phyloP scores from a whole-genome alignment of 331 rosid genomes.

The Pyrus hybrid region DNA sequence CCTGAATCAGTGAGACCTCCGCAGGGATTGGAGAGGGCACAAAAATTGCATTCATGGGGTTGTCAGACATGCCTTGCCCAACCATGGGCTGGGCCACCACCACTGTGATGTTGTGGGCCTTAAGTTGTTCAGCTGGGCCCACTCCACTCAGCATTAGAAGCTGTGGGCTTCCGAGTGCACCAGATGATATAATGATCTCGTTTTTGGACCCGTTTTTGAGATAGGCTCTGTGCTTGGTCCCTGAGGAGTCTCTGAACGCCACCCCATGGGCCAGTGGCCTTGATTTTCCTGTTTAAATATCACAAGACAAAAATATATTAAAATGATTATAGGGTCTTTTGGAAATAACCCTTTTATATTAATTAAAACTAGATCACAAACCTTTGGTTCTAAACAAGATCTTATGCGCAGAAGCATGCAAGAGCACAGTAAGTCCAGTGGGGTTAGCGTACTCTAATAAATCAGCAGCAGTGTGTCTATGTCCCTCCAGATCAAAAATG shows the following conservation, averaged over 20 bases:
- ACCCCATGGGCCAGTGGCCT: constrained; percentile 62
- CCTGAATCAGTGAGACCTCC: constrained; percentile 70
- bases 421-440: constrained; percentile 27
- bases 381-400: constrained; percentile 44
- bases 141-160: constrained; percentile 74
- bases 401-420: constrained; percentile 55
- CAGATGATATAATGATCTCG: constrained; percentile 62
- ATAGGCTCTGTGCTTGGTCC: constrained; percentile 46
- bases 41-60: constrained; percentile 77
- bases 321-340: too few species aligned
- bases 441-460: constrained; percentile 58
- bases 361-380: background rate
- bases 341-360: too few species aligned
- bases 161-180: constrained; percentile 90
- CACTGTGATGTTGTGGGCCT: constrained; percentile 42
- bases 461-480: constrained; percentile 79
- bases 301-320: too few species aligned
- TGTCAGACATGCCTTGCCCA: constrained; percentile 80
- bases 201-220: constrained; percentile 18
- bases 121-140: constrained; percentile 46
- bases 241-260: constrained; percentile 33
- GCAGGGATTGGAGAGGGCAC: constrained; percentile 66
- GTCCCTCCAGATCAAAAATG: constrained; percentile 51
- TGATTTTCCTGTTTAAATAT: constrained; percentile 15
- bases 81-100: constrained; percentile 57